Base-by-base conservation (phyloP, 2,329 filamentous ascomycete genomes). In the Onygenales sp. region DNA sequence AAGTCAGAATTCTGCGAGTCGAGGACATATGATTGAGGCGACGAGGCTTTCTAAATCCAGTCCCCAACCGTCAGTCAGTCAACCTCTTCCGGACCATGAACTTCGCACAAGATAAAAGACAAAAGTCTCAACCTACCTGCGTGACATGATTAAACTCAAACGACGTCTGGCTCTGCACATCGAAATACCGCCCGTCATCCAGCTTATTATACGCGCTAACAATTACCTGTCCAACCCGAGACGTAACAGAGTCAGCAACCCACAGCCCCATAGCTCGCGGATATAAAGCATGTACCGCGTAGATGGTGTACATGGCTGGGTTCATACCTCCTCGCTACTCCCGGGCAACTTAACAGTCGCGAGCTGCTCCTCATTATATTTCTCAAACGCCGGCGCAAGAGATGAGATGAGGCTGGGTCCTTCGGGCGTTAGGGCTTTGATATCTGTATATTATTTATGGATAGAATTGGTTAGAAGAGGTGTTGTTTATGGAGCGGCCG, bases 331-430 rank as follows among this genome's bases (percentile, higher is more conserved):
- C 69, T 89, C 84, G 70, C 83, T 92, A 67, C 87, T 83, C 33
- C 90, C 90, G 0, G 92, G 92, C 53, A 98, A 81, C 78, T 94
- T 95, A 57, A 88, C 85, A 13, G 90, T 90, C 48, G 84, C 75
- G 70, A 96, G 87, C 72, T 98, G 93, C 71, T 91, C 86, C 73
- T 98, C 92, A 64, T 97, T 96, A 80, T 98, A 97, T 72, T 87
- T 89, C 72, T 91, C 79, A 69, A 95, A 94, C 0, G 93, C 90
- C 0, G 90, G 87, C 6, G 79, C 81, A 51, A 96, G 85, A 58
- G 87, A 83, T 56, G 82, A 74, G 52, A 91, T 74, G 57, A 93
- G 75, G 52, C 79, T 75, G 39, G 84, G 81, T 42, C 83, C 82
- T 61, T 86, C 82, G 57, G 82, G 76, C 14, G 90, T 89, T 43